Evolutionary conservation across 2,329 filamentous ascomycete species (phyloP), one percentile per base, ranked within the genome.

Genomic region (Curvularia sp.): DNA sequence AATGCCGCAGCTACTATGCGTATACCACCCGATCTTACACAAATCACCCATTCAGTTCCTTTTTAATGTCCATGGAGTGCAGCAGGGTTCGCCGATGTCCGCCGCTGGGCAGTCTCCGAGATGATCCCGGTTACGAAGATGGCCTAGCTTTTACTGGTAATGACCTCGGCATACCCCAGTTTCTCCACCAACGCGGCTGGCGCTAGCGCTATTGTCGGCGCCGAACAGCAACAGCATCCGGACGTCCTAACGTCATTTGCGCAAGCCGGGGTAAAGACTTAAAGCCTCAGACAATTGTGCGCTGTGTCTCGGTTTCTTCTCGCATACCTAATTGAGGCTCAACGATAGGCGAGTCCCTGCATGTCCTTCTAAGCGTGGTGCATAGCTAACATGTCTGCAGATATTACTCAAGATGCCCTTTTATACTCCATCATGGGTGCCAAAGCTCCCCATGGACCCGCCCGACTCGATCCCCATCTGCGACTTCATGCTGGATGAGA

Each of bases 401-500:
- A 30, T 28, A 45, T 18, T 36, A 28, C 18, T 15, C 47, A 65
- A 28, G 7, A 83, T 83, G 81, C 74, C 78, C 9, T 91, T 91
- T 75, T 75, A 80, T 50, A 80, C 88, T 55, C 87, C 88, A 8
- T 75, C 83, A 67, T 89, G 86, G 83, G 82, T 86, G 23, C 86
- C 87, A 5, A 75, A 81, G 67, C 80, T 90, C 25, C 83, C 86
- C n/a, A 79, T 81, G 77, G 84, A 88, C 32, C 82, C 89, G 9
- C 91, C 91, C 15, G 91, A 95, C 75, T 86, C 86, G 28, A 83
- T 96, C 66, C 83, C 91, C 5, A 83, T 96, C 57, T 84, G 84
- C 64, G 87, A 94, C 50, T 96, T 96, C 77, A 88, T 96, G 80
- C 84, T 88, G 60, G 85, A 88, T 67, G 91, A 94, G 67, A 78